Conservation (phyloP, 768 basidiomycete species). For the Sporobolomyces pararoseus region DNA sequence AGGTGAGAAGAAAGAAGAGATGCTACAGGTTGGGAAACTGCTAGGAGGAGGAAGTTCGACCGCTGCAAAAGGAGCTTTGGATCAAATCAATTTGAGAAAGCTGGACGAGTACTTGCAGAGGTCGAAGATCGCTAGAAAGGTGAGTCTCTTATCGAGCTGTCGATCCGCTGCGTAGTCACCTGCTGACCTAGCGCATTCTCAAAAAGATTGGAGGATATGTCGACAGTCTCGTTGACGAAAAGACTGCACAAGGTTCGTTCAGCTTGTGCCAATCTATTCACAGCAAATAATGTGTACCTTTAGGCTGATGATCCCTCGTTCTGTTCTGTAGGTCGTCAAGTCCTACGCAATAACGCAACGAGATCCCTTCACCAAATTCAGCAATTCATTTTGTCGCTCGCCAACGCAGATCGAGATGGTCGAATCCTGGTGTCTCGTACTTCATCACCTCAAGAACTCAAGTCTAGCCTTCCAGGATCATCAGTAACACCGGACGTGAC, state of each 20-base stretch:
- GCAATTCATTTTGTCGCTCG: slow-evolving; percentile 42
- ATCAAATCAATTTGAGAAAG: slow-evolving; percentile 51
- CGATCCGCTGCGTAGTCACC: no score
- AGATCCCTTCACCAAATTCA: slow-evolving; percentile 38
- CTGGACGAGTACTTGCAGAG: slow-evolving; percentile 57
- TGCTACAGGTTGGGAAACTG: slow-evolving; percentile 67
- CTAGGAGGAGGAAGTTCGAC: slow-evolving; percentile 56
- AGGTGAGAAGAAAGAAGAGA: slow-evolving; percentile 54
- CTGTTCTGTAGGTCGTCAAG: slow-evolving; percentile 28
- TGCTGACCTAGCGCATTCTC: slow-evolving; percentile 46
- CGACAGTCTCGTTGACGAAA: slow-evolving; percentile 50
- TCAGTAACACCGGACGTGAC: slow-evolving; percentile 50
- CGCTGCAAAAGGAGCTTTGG: slow-evolving; percentile 63
- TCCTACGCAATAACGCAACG: slow-evolving; percentile 30
- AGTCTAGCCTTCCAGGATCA: background rate
- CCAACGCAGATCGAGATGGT: slow-evolving; percentile 59
- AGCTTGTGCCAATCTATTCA: no score
- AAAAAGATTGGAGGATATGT: slow-evolving; percentile 83
- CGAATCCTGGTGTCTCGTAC: slow-evolving; percentile 38
- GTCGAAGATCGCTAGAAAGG: slow-evolving; percentile 68
- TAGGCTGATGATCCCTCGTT: no score
- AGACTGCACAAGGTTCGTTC: slow-evolving; percentile 20
- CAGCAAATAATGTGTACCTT: no score
- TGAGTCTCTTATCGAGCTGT: slow-evolving; percentile 8
- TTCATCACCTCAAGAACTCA: background rate